Conservation (phyloP, 2,329 filamentous ascomycete genomes). For the Ophiocordyceps camponoti-rufipedis region DNA sequence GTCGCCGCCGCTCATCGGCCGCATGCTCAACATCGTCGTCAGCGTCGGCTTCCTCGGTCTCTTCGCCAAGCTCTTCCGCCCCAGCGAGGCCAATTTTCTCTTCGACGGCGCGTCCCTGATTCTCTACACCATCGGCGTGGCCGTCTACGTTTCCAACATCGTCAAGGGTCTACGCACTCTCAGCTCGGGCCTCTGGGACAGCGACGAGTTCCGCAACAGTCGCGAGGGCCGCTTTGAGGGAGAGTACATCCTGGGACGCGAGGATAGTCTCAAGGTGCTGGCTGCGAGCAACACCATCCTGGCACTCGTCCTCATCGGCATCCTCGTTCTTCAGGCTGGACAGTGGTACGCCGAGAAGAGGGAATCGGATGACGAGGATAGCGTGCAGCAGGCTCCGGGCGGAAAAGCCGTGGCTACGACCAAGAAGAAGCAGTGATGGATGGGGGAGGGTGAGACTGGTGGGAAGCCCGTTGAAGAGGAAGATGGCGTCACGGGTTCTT, state of each 20-base stretch:
- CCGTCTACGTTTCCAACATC: constrained; percentile 91
- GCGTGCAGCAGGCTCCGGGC: constrained; percentile 6
- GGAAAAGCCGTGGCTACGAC: constrained; percentile 7
- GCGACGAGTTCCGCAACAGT: constrained; percentile 19
- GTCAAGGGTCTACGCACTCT: constrained; percentile 84
- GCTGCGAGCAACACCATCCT: constrained; percentile 93
- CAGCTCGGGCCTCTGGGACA: constrained; percentile 46
- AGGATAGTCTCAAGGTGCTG: constrained; percentile 81
- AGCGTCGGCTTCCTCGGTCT: constrained; percentile 75
- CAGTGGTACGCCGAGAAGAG: constrained; percentile 98
- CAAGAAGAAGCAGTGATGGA: constrained; percentile 18
- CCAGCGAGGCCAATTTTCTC: constrained; percentile 84
- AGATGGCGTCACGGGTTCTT: too few relatives aligned
- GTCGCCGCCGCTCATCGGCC: constrained; percentile 77
- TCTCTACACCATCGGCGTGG: constrained; percentile 70
- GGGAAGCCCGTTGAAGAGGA: background rate
- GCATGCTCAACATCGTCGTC: constrained; percentile 87
- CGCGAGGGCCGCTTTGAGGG: constrained; percentile 26
- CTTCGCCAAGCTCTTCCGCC: constrained; percentile 85
- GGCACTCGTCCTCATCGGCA: constrained; percentile 77
- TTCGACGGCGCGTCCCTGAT: constrained; percentile 76
- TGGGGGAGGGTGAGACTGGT: background rate
- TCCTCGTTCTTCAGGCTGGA: constrained; percentile 82
- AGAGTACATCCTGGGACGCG: constrained; percentile 56
- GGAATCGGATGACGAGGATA: constrained; percentile 55